Evolutionary conservation across 1,284 basidiomycete species (phyloP), one percentile per base, ranked within the genome.

Genomic region (Meira nashicola): DNA sequence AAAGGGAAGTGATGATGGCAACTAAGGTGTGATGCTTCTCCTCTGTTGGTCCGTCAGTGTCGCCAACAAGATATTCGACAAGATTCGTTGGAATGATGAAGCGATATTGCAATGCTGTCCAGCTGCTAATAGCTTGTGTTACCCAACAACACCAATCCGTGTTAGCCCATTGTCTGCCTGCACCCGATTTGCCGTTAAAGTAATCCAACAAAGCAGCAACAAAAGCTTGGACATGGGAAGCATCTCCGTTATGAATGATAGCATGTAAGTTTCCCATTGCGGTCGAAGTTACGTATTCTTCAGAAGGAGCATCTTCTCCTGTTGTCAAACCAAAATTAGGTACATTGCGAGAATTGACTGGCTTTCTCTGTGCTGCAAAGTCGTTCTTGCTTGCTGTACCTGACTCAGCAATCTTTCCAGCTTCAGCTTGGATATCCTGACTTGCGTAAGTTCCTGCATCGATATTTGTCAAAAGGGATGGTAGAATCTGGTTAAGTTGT

Each of bases 101-200:
- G 38, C 93, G 89, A 78, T 94, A 94, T 76, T 94, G 91, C 62
- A 93, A 89, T 68, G 88, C 88, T 8, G 90, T 84, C 87, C 90
- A 94, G 66, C 89, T 86, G 28, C 87, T 86, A 6, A 86, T 82
- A 64, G 85, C 86, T 58, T 86, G 84, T 17, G 86, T 85, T 50
- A 94, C 82, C 92, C 92, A 96, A 64, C 86, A 85, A 73, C 87
- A 90, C 75, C 89, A 87, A 14, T 86, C 83, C 1, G 83, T 73
- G 63, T 87, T 83, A n/a, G 76, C 77, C 93, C 93, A 97, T 15
- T 85, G 84, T 1, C 59, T 48, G 17, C 28, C 5, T 3, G 17
- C 19, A 3, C 33, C 19, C 8, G 14, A 11, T 41, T 52, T 57
- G 57, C 62, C 66, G 56, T 76, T 74, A 39, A 77, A 66, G 66